Conservation (phyloP, 140 eudicot genomes). For the Erigeron philadelphicus region DNA sequence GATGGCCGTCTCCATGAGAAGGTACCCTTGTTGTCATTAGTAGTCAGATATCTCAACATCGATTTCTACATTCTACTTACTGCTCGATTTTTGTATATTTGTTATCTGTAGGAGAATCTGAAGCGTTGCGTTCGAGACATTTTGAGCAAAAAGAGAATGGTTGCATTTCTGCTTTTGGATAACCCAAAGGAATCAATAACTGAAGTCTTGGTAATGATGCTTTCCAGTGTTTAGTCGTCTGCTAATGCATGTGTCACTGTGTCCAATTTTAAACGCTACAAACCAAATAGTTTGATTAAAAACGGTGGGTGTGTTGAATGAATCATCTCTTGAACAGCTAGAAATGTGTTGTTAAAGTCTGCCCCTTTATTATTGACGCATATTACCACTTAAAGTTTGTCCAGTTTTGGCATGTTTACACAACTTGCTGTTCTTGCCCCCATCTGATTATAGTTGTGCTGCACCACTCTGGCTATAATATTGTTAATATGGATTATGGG, state of each 20-base stretch:
- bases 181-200: constrained; percentile 68
- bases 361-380: too few relatives aligned
- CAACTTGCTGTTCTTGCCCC: too few relatives aligned
- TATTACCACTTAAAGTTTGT: too few relatives aligned
- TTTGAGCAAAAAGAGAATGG: constrained; percentile 76
- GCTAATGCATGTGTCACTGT: not conserved
- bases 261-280: too few relatives aligned
- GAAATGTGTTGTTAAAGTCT: too few relatives aligned
- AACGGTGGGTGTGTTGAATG: too few relatives aligned
- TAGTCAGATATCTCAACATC: not conserved
- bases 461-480: too few relatives aligned
- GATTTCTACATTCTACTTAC: not conserved
- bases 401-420: too few relatives aligned
- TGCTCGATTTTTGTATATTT: not conserved
- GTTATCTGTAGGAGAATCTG: constrained; percentile 51
- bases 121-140: constrained; percentile 72
- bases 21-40: constrained; percentile 28
- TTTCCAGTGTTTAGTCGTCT: not conserved
- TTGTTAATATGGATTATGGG: too few relatives aligned
- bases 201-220: constrained; percentile 46
- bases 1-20: constrained; percentile 86
- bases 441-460: too few relatives aligned
- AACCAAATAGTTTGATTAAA: too few relatives aligned
- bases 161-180: constrained; percentile 82
- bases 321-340: too few relatives aligned